These are phyloP conservation scores for Amylostereum chailletii DNA, from an alignment of 1,284 basidiomycete species.

Conservation along the genomic window DNA sequence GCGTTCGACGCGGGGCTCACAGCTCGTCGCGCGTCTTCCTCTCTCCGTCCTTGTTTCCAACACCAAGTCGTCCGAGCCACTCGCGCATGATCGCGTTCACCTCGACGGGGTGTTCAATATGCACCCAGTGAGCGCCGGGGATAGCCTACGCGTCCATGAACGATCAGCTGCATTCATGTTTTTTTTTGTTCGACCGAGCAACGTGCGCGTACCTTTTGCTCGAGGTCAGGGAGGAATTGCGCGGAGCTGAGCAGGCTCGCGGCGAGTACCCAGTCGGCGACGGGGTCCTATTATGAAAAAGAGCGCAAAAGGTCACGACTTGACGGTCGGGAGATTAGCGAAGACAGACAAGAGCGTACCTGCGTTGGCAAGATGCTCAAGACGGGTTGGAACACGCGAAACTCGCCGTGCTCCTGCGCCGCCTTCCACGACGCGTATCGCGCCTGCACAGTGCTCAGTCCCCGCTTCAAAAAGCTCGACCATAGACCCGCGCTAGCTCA, in stretches of 20 bases:
- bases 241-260: constrained; percentile 33
- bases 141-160: constrained; percentile 25
- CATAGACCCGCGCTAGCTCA: no score
- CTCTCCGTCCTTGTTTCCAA: background rate
- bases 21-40: background rate
- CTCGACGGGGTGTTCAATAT: constrained; percentile 42
- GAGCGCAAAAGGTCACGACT: background rate
- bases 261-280: constrained; percentile 48
- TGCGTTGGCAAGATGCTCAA: constrained; percentile 47
- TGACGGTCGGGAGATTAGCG: background rate
- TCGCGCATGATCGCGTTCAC: constrained; percentile 36
- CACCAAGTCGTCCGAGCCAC: constrained; percentile 25
- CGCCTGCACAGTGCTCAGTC: background rate
- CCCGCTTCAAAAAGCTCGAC: no score
- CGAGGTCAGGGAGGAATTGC: constrained; percentile 41
- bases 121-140: constrained; percentile 50
- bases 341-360: constrained; percentile 21
- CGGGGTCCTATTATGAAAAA: constrained; percentile 40
- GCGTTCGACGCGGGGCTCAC: background rate
- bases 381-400: constrained; percentile 32
- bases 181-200: constrained; percentile 2
- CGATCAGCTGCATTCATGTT: constrained; percentile 5
- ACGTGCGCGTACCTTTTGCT: constrained; percentile 33
- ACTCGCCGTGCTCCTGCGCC: constrained; percentile 17
- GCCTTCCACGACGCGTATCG: constrained; percentile 14